Percentiles rank a stretch among this genome's conserved stretches.
Evolutionary conservation across 75 land plant species (phyloP).

Genomic region (Pinus albicaulis): DNA sequence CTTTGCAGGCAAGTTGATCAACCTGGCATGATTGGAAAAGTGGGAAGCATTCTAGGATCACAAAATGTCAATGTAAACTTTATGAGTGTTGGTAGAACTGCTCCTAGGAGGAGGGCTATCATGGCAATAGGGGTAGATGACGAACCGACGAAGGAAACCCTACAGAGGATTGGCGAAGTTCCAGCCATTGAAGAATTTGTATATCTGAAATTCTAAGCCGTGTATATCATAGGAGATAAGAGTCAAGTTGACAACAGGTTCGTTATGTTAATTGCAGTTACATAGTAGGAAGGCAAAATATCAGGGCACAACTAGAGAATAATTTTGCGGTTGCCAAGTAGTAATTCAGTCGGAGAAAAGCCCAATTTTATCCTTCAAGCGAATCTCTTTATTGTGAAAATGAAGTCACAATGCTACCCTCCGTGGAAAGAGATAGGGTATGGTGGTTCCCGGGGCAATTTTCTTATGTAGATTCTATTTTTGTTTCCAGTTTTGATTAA

Average conservation of each 20-base stretch:
- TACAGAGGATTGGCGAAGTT: conserved; percentile 62
- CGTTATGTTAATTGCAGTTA: neutral
- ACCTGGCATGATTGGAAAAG: conserved; percentile 88
- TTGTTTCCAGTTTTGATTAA: too few species aligned
- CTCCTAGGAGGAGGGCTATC: conserved; percentile 66
- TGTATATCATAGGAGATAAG: conserved; percentile 8
- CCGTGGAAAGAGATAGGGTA: too few species aligned
- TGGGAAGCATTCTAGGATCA: conserved; percentile 69
- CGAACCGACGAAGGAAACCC: conserved; percentile 44
- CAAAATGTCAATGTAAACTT: conserved; percentile 86
- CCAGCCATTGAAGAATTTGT: conserved; percentile 87
- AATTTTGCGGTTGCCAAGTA: neutral
- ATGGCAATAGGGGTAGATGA: conserved; percentile 95
- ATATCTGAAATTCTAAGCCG: conserved; percentile 60
- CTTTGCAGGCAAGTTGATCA: conserved; percentile 91
- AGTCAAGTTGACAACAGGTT: neutral
- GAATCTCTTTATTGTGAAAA: neutral
- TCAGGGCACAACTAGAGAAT: neutral
- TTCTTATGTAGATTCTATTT: too few species aligned
- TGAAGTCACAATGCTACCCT: too few species aligned
- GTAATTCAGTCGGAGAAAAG: neutral
- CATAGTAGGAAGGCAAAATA: neutral
- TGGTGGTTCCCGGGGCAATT: too few species aligned
- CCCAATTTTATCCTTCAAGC: neutral
- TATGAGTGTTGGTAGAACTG: conserved; percentile 83